These are phyloP conservation scores for Oryza australiensis DNA, from an alignment of 176 grass and related monocot species.

Conservation along the genomic window DNA sequence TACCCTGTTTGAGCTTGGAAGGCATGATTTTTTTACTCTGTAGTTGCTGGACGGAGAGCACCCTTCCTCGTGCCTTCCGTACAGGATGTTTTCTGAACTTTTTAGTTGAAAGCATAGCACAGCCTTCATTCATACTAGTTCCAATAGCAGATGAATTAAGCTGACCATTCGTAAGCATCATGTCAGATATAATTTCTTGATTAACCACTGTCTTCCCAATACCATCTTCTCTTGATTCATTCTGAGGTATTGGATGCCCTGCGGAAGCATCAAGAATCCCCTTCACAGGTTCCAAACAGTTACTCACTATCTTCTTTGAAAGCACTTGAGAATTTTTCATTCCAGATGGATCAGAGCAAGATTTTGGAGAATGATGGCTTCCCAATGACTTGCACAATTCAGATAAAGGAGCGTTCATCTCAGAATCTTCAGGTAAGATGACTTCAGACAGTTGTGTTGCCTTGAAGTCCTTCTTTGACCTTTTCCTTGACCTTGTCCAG, in stretches of 20 bases:
- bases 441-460: neutral
- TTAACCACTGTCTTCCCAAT: conserved; percentile 22
- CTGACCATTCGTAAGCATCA: conserved; percentile 27
- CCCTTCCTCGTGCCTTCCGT: neutral
- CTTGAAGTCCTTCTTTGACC: conserved; percentile 40
- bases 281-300: neutral
- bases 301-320: conserved; percentile 16
- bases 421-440: conserved; percentile 18
- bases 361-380: conserved; percentile 30
- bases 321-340: conserved; percentile 25
- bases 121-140: conserved; percentile 26
- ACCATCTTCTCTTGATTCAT: conserved; percentile 13
- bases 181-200: conserved; percentile 21
- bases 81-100: conserved; percentile 25
- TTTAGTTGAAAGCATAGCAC: conserved; percentile 7
- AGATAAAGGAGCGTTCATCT: conserved; percentile 32
- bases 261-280: conserved; percentile 22
- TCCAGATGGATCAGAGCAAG: neutral
- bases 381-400: conserved; percentile 18
- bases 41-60: conserved; percentile 17
- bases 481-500: conserved; percentile 44
- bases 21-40: neutral
- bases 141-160: conserved; percentile 17
- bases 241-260: conserved; percentile 10
- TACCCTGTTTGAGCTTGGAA: conserved; percentile 1